Conservation (phyloP, 225 moss, liverwort and hornwort genomes). For the Pleurozium schreberi region DNA sequence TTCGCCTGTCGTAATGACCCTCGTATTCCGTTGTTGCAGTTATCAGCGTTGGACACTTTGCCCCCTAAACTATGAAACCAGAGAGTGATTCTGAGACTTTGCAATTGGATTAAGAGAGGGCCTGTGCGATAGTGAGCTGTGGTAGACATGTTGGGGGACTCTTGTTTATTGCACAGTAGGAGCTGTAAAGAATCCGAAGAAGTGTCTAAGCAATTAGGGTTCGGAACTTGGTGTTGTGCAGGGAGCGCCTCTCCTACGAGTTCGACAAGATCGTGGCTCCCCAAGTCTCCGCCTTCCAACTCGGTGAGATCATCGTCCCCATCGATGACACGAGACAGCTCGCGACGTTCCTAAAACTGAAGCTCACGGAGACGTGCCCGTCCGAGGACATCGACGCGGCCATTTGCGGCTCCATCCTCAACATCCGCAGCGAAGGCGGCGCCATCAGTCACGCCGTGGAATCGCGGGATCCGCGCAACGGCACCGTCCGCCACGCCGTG, state of each 20-base stretch:
- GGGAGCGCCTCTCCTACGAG: conserved; percentile 39
- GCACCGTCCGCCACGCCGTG: conserved; percentile 25
- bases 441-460: conserved; percentile 28
- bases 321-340: conserved; percentile 34
- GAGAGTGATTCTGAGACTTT: background rate
- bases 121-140: background rate
- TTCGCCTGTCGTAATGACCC: background rate
- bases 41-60: background rate
- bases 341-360: conserved; percentile 33
- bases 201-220: background rate
- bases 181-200: background rate
- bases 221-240: conserved; percentile 5
- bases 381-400: conserved; percentile 19
- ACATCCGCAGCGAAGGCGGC: conserved; percentile 14
- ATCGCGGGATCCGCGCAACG: conserved; percentile 22
- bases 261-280: conserved; percentile 42
- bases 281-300: conserved; percentile 35
- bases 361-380: conserved; percentile 26
- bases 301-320: conserved; percentile 43
- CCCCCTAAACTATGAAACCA: background rate
- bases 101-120: background rate
- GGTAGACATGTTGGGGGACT: background rate
- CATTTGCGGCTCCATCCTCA: conserved; percentile 32
- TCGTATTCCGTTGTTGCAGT: background rate
- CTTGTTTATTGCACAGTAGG: background rate